These are phyloP conservation scores for Rhynchosporium secalis DNA, from an alignment of 2,329 filamentous ascomycete genomes.

Conservation along the genomic window DNA sequence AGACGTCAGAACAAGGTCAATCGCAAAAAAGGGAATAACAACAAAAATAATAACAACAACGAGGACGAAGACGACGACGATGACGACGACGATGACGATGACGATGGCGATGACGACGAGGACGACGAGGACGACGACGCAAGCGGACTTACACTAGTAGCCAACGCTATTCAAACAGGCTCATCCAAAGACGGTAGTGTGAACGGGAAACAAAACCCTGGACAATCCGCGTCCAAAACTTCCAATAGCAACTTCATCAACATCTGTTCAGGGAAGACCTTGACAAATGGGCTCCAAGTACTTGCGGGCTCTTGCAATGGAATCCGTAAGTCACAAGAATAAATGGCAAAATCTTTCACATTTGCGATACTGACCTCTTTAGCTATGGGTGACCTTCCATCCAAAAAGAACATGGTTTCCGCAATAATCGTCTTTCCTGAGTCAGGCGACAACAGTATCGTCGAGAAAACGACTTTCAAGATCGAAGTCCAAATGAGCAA, in stretches of 20 bases:
- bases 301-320: conserved; percentile 60
- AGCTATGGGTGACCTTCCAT: conserved; percentile 41
- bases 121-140: conserved; percentile 9
- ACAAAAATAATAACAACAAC: neutral
- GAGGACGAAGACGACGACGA: no score
- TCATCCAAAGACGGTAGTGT: conserved; percentile 35
- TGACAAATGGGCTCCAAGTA: conserved; percentile 62
- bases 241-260: conserved; percentile 42
- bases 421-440: conserved; percentile 34
- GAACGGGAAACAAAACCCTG: conserved; percentile 30
- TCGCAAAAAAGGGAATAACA: no score
- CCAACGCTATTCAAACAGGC: conserved; percentile 36
- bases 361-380: conserved; percentile 19
- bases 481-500: conserved; percentile 41
- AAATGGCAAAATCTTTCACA: neutral
- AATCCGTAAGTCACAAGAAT: conserved; percentile 36
- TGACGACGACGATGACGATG: no score
- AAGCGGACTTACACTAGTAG: conserved; percentile 28
- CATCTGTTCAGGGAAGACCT: conserved; percentile 41
- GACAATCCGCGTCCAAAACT: conserved; percentile 34
- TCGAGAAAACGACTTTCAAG: conserved; percentile 35
- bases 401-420: conserved; percentile 39
- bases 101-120: no score
- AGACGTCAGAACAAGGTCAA: neutral
- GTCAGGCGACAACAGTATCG: conserved; percentile 22